Conservation (phyloP, 2,329 filamentous ascomycete genomes). For the Parafenestella ontariensis region DNA sequence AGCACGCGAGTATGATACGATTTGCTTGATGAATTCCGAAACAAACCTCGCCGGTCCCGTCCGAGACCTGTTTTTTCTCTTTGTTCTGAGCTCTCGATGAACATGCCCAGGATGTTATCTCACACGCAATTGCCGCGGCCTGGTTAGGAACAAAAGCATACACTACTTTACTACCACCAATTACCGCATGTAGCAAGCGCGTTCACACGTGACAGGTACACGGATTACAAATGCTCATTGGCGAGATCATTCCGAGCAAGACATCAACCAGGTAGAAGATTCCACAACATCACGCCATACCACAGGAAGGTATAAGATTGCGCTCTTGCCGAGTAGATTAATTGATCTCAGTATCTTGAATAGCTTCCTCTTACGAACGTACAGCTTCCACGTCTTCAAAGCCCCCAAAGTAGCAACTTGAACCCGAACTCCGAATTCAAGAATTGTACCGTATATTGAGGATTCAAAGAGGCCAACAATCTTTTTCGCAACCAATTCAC, state of each 20-base stretch:
- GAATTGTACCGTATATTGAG: not conserved
- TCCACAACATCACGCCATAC: slow-evolving; percentile 15
- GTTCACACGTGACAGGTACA: slow-evolving; percentile 8
- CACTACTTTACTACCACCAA: slow-evolving; percentile 1
- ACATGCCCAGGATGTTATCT: not conserved
- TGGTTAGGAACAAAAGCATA: too few species aligned
- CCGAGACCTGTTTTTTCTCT: not conserved
- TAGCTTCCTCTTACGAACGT: not conserved
- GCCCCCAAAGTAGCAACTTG: not conserved
- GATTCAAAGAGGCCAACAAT: not conserved
- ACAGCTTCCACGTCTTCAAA: not conserved
- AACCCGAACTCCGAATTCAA: not conserved
- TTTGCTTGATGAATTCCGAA: not conserved
- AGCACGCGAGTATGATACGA: not conserved
- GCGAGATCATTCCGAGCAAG: slow-evolving; percentile 14
- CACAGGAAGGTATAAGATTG: not conserved
- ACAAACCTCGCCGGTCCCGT: not conserved
- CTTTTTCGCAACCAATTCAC: not conserved
- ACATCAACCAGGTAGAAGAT: slow-evolving; percentile 22
- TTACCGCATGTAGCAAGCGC: slow-evolving; percentile 11
- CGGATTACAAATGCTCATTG: slow-evolving; percentile 32
- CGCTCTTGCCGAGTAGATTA: not conserved
- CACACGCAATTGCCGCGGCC: not conserved
- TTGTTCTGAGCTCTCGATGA: not conserved
- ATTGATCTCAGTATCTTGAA: not conserved